Percentiles rank a stretch among this genome's conserved stretches.
Evolutionary conservation across 2,329 filamentous ascomycete genomes (phyloP).

Genomic region (Phialophora tarda): DNA sequence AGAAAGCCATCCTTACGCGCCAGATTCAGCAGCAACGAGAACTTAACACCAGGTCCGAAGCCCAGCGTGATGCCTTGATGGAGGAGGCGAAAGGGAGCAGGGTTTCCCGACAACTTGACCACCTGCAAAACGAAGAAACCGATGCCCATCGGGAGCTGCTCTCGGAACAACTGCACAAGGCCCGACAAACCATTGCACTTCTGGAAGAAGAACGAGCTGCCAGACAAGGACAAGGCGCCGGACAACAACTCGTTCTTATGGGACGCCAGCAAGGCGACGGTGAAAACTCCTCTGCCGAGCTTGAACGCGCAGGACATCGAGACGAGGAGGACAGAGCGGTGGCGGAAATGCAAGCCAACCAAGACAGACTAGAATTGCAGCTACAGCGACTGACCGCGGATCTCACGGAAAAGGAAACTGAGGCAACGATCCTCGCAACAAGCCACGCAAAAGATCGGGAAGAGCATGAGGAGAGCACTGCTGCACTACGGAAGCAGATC

Average conservation of each 20-base stretch:
- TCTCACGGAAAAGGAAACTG: slow-evolving; percentile 32
- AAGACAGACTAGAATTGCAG: slow-evolving; percentile 41
- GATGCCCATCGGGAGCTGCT: slow-evolving; percentile 49
- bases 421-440: slow-evolving; percentile 18
- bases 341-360: slow-evolving; percentile 37
- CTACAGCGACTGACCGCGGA: slow-evolving; percentile 34
- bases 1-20: slow-evolving; percentile 84
- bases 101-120: slow-evolving; percentile 57
- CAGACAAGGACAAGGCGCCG: slow-evolving; percentile 35
- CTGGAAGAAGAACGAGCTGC: neutral
- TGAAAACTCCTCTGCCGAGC: slow-evolving; percentile 40
- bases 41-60: slow-evolving; percentile 84
- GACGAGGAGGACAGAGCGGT: slow-evolving; percentile 34
- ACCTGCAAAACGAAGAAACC: slow-evolving; percentile 55
- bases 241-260: slow-evolving; percentile 45
- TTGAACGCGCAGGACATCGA: slow-evolving; percentile 32
- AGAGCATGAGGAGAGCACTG: neutral
- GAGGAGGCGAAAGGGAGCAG: slow-evolving; percentile 62
- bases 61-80: slow-evolving; percentile 57
- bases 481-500: neutral
- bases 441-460: slow-evolving; percentile 1
- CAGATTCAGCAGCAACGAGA: slow-evolving; percentile 96
- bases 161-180: slow-evolving; percentile 51
- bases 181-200: neutral
- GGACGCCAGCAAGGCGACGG: slow-evolving; percentile 45